Evolutionary conservation across 2,329 filamentous ascomycete genomes (phyloP).

Genomic region (Hirsutella thompsonii): DNA sequence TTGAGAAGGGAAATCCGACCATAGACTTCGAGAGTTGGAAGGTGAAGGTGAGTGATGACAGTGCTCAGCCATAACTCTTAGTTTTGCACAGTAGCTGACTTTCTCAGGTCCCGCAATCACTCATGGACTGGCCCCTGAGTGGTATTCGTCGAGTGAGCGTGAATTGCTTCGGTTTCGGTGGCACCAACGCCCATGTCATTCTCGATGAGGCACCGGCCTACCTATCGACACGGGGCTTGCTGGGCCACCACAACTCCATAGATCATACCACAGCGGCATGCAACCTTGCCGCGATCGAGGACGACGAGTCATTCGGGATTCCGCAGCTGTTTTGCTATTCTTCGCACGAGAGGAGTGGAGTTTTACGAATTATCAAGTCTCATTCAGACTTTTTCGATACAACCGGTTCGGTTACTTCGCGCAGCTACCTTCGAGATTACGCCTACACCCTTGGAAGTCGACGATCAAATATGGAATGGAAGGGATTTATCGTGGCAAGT

Average conservation of each 20-base stretch:
- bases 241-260: constrained; percentile 22
- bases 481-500: constrained; percentile 21
- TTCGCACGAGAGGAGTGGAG: constrained; percentile 27
- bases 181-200: constrained; percentile 41
- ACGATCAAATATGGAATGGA: constrained; percentile 31
- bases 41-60: constrained; percentile 26
- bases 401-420: constrained; percentile 1
- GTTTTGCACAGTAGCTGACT: not conserved
- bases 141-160: constrained; percentile 36
- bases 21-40: constrained; percentile 33
- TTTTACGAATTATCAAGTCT: constrained; percentile 21
- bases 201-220: constrained; percentile 33
- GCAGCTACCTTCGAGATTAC: constrained; percentile 22
- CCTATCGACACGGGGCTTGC: constrained; percentile 19
- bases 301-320: too few relatives aligned
- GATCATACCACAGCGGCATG: not conserved
- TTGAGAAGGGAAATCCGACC: constrained; percentile 28
- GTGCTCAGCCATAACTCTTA: not conserved
- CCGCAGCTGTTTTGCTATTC: constrained; percentile 29
- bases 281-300: not conserved
- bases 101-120: constrained; percentile 23
- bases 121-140: constrained; percentile 29
- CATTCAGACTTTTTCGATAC: constrained; percentile 19
- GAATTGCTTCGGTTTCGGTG: constrained; percentile 46
- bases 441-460: constrained; percentile 33